Percentiles rank a stretch among this genome's conserved stretches.
phyloP scores from a whole-genome alignment of 495 filamentous ascomycete genomes.

The Penicillium robsamsonii region DNA sequence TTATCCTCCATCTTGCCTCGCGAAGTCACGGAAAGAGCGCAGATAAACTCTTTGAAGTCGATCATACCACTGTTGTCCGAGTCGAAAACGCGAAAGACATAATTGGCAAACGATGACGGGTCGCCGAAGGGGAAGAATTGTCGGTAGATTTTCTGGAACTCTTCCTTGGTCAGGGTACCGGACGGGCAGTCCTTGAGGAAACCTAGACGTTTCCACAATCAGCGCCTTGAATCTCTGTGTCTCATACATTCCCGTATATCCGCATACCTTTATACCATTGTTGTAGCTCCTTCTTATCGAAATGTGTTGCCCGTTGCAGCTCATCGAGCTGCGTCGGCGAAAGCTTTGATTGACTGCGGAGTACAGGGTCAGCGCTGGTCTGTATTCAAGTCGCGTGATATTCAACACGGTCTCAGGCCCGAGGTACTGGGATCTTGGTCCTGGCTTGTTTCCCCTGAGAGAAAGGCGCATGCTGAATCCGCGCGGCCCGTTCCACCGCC shows the following conservation, averaged over 20 bases:
- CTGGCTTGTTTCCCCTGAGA: background rate
- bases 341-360: constrained; percentile 81
- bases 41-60: constrained; percentile 99
- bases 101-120: constrained; percentile 93
- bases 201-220: constrained; percentile 49
- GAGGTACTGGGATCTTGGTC: background rate
- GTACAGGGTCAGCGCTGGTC: background rate
- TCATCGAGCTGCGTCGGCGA: constrained; percentile 91
- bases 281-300: constrained; percentile 99
- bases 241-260: background rate
- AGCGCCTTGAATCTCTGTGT: background rate
- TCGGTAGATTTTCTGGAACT: constrained; percentile 99
- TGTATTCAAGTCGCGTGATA: background rate
- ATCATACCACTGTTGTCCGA: constrained; percentile 95
- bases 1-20: constrained; percentile 99
- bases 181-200: constrained; percentile 98
- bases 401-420: background rate
- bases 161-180: constrained; percentile 92
- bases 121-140: constrained; percentile 99
- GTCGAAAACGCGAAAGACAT: constrained; percentile 99
- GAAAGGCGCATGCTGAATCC: background rate
- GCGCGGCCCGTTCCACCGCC: background rate
- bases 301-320: constrained; percentile 93
- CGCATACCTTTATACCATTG: constrained; percentile 98
- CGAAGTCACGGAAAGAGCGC: constrained; percentile 93